Evolutionary conservation across 768 basidiomycete genomes (phyloP).

Genomic region (Tulasnella calospora): DNA sequence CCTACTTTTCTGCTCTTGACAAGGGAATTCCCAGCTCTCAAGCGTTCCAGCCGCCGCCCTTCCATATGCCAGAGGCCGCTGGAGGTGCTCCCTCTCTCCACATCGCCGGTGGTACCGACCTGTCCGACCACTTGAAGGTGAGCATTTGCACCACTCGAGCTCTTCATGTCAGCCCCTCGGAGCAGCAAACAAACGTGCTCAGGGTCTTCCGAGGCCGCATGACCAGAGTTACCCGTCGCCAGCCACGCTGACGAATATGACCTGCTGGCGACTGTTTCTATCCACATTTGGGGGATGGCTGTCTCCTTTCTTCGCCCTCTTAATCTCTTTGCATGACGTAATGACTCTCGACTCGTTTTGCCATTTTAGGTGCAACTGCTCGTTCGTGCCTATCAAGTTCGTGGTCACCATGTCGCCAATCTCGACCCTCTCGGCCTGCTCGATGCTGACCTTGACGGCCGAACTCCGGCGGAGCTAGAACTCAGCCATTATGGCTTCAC

Average conservation of each 20-base stretch:
- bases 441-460: constrained; percentile 75
- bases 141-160: constrained; percentile 26
- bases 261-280: not conserved
- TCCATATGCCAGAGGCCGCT: constrained; percentile 53
- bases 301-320: not conserved
- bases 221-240: not conserved
- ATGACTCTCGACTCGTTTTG: not conserved
- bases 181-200: not conserved
- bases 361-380: constrained; percentile 81
- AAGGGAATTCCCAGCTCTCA: constrained; percentile 72
- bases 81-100: constrained; percentile 78
- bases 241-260: not conserved
- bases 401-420: constrained; percentile 93
- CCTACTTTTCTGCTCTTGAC: constrained; percentile 91
- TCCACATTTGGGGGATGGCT: not conserved
- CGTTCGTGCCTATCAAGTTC: constrained; percentile 97
- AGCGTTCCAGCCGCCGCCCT: constrained; percentile 83
- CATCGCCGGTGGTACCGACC: constrained; percentile 52
- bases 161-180: not conserved
- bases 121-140: constrained; percentile 94
- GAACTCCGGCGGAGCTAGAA: constrained; percentile 82
- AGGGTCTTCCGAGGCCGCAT: not conserved
- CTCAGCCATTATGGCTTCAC: constrained; percentile 93
- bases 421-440: constrained; percentile 93
- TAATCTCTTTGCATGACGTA: not conserved